phyloP scores from a whole-genome alignment of 2,329 filamentous ascomycete genomes.

The Anisogramma anomala region DNA sequence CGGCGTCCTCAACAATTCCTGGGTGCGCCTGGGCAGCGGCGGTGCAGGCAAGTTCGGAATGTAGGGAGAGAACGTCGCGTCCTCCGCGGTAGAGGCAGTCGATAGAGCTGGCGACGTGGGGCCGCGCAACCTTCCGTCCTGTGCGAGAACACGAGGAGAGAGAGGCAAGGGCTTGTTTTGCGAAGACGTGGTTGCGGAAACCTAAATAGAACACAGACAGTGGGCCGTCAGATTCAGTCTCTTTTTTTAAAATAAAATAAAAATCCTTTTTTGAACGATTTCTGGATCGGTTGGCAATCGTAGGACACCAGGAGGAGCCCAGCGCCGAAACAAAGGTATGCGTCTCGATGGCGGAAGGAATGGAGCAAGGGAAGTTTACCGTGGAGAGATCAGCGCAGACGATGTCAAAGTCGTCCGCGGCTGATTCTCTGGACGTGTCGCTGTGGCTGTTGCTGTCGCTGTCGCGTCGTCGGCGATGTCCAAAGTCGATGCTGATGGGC shows the following conservation, averaged over 20 bases:
- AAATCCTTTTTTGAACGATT: background rate
- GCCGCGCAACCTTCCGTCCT: conserved; percentile 40
- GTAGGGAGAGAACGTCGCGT: conserved; percentile 43
- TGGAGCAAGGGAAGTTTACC: conserved; percentile 28
- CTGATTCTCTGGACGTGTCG: conserved; percentile 35
- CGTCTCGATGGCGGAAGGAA: conserved; percentile 1
- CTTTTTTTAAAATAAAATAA: no score
- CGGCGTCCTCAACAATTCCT: conserved; percentile 45
- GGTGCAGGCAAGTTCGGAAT: conserved; percentile 49
- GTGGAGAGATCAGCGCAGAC: conserved; percentile 52
- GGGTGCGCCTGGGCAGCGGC: conserved; percentile 43
- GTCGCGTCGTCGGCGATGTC: conserved; percentile 13
- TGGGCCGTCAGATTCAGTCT: conserved; percentile 7
- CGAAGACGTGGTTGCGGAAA: conserved; percentile 44
- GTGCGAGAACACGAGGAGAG: conserved; percentile 50
- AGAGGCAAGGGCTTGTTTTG: conserved; percentile 34
- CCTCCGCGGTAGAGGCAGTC: conserved; percentile 50
- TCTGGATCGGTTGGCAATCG: background rate
- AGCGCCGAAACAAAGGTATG: background rate
- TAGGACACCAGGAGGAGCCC: background rate
- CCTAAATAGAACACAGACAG: conserved; percentile 19
- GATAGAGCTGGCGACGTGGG: conserved; percentile 47
- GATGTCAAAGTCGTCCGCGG: conserved; percentile 45
- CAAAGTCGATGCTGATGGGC: conserved; percentile 15
- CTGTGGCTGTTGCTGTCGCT: background rate